These are phyloP conservation scores for Telopea speciosissima DNA, from an alignment of 177 flowering plant species.

Conservation along the genomic window DNA sequence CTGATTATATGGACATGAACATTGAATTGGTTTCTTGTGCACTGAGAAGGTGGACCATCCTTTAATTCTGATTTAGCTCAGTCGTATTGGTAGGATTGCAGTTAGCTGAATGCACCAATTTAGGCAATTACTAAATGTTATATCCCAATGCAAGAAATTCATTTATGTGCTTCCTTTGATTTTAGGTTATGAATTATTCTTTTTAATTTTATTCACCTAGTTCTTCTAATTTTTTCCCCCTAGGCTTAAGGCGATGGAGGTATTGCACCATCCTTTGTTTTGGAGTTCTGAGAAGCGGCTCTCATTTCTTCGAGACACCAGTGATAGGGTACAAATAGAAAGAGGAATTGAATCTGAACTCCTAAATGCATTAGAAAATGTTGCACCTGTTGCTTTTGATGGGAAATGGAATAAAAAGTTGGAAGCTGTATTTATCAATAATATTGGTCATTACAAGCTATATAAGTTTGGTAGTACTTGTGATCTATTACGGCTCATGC, in stretches of 20 bases:
- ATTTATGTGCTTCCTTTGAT: too few relatives aligned
- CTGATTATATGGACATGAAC: too few relatives aligned
- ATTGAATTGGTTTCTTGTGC: too few relatives aligned
- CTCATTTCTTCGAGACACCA: conserved; percentile 81
- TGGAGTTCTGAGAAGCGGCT: conserved; percentile 77
- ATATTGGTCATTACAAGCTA: conserved; percentile 67
- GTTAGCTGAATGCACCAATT: too few relatives aligned
- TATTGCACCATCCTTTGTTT: conserved; percentile 75
- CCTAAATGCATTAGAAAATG: conserved; percentile 58
- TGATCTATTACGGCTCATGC: conserved; percentile 70
- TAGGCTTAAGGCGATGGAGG: conserved; percentile 71
- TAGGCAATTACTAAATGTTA: too few relatives aligned
- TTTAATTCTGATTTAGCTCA: too few relatives aligned
- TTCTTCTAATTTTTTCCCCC: conserved; percentile 7
- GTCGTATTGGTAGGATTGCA: too few relatives aligned
- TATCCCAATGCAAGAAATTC: too few relatives aligned
- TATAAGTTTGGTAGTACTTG: conserved; percentile 74
- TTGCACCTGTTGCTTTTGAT: conserved; percentile 56
- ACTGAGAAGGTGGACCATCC: too few relatives aligned
- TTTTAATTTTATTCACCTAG: neutral
- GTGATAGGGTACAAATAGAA: conserved; percentile 85
- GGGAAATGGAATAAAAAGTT: conserved; percentile 79
- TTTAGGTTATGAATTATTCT: neutral
- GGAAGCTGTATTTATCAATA: conserved; percentile 54
- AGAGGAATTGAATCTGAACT: conserved; percentile 41